These are phyloP conservation scores for Rhizopogon rudus DNA, from an alignment of 768 basidiomycete species.

Conservation along the genomic window DNA sequence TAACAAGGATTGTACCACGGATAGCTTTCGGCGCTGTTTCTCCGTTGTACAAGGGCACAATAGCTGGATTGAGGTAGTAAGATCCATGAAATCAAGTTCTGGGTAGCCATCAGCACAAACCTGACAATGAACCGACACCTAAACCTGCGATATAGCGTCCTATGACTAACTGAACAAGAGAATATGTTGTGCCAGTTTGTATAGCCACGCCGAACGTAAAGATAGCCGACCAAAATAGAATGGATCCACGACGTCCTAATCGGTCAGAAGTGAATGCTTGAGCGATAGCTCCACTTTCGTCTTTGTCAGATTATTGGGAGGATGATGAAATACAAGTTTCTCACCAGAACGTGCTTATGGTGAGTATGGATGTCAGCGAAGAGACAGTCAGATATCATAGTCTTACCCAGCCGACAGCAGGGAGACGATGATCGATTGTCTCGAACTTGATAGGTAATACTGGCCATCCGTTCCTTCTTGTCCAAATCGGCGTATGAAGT, in stretches of 20 bases:
- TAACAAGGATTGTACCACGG: conserved; percentile 64
- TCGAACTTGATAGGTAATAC: conserved; percentile 49
- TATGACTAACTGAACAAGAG: conserved; percentile 61
- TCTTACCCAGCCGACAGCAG: conserved; percentile 66
- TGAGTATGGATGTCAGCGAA: background rate
- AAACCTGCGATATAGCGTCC: conserved; percentile 76
- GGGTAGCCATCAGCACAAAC: conserved; percentile 25
- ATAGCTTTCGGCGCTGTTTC: conserved; percentile 74
- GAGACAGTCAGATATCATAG: background rate
- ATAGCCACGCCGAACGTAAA: conserved; percentile 68
- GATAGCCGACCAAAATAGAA: conserved; percentile 70
- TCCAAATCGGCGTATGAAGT: conserved; percentile 70
- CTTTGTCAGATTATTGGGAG: conserved; percentile 1
- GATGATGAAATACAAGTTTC: conserved; percentile 7
- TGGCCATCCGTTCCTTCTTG: conserved; percentile 41
- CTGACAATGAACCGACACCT: conserved; percentile 71
- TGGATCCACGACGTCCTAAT: conserved; percentile 66
- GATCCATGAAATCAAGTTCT: background rate
- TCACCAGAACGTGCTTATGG: conserved; percentile 48
- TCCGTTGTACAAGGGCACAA: conserved; percentile 70
- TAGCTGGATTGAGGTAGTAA: conserved; percentile 26
- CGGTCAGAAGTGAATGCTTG: conserved; percentile 75
- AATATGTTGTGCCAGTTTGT: conserved; percentile 60
- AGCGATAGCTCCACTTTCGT: conserved; percentile 50
- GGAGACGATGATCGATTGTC: conserved; percentile 77